Conservation (phyloP, 768 basidiomycete genomes). For the Holtermannia corniformis region DNA sequence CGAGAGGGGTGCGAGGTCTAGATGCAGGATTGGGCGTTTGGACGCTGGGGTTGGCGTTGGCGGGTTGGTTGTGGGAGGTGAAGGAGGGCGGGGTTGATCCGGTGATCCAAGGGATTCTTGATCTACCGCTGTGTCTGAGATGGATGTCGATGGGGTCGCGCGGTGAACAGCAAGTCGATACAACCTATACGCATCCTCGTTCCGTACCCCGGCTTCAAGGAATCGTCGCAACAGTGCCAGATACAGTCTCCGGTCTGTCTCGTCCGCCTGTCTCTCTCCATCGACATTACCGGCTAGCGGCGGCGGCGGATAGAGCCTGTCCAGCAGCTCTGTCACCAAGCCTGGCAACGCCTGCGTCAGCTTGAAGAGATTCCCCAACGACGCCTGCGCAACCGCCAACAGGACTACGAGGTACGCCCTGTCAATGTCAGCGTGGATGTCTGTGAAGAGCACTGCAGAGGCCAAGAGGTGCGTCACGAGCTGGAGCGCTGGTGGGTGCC, state of each 20-base stretch:
- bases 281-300: conserved; percentile 1
- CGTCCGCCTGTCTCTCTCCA: conserved; percentile 3
- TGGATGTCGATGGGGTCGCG: not conserved
- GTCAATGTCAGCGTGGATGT: conserved; percentile 7
- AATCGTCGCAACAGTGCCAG: conserved; percentile 21
- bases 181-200: conserved; percentile 23
- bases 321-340: conserved; percentile 15
- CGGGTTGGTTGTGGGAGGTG: not conserved
- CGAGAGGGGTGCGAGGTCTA: not conserved
- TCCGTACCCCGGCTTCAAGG: conserved; percentile 30
- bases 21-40: not conserved
- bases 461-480: conserved; percentile 5
- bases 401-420: conserved; percentile 14
- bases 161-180: conserved; percentile 19
- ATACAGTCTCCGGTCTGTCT: conserved; percentile 15
- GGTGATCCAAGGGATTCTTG: not conserved
- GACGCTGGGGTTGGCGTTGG: conserved; percentile 1
- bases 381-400: conserved; percentile 12
- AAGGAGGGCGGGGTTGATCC: not conserved
- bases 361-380: conserved; percentile 17
- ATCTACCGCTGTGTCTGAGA: not conserved
- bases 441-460: no score
- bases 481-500: conserved; percentile 3
- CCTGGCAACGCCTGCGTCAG: conserved; percentile 14
- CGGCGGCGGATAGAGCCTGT: conserved; percentile 13